Conservation (phyloP, 192 early-diverging fungal species). For the Backusella luteola region DNA sequence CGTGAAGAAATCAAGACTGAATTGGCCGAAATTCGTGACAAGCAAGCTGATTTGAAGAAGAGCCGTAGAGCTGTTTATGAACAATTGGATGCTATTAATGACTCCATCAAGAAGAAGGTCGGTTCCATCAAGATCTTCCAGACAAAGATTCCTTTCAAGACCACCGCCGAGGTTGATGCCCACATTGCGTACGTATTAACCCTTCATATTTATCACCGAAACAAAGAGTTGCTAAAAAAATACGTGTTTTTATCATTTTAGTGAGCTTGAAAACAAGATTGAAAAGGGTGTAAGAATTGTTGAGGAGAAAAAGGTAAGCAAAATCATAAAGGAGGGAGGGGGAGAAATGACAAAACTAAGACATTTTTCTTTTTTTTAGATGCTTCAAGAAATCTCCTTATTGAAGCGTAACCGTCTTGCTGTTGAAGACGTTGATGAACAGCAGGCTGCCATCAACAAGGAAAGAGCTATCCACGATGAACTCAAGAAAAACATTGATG, state of each 20-base stretch:
- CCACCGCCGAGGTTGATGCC: slow-evolving; percentile 73
- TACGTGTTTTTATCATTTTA: slow-evolving; percentile 21
- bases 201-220: slow-evolving; percentile 26
- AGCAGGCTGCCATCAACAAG: slow-evolving; percentile 54
- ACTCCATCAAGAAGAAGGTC: slow-evolving; percentile 76
- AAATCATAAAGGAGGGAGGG: background rate
- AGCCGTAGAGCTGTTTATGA: slow-evolving; percentile 70
- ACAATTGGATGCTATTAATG: slow-evolving; percentile 66
- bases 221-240: background rate
- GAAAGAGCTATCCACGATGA: slow-evolving; percentile 60
- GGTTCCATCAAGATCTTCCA: slow-evolving; percentile 57
- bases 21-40: slow-evolving; percentile 65
- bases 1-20: slow-evolving; percentile 60
- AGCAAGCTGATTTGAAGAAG: slow-evolving; percentile 71
- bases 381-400: slow-evolving; percentile 77
- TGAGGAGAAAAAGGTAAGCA: slow-evolving; percentile 74
- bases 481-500: slow-evolving; percentile 68
- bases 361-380: slow-evolving; percentile 36
- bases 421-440: slow-evolving; percentile 59
- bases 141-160: slow-evolving; percentile 80
- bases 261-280: slow-evolving; percentile 74
- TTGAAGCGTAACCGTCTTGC: slow-evolving; percentile 75
- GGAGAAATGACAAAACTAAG: no score
- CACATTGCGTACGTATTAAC: slow-evolving; percentile 60
- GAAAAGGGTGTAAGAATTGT: slow-evolving; percentile 78